These are phyloP conservation scores for Leptographium procerum DNA, from an alignment of 2,329 filamentous ascomycete species.

Conservation along the genomic window DNA sequence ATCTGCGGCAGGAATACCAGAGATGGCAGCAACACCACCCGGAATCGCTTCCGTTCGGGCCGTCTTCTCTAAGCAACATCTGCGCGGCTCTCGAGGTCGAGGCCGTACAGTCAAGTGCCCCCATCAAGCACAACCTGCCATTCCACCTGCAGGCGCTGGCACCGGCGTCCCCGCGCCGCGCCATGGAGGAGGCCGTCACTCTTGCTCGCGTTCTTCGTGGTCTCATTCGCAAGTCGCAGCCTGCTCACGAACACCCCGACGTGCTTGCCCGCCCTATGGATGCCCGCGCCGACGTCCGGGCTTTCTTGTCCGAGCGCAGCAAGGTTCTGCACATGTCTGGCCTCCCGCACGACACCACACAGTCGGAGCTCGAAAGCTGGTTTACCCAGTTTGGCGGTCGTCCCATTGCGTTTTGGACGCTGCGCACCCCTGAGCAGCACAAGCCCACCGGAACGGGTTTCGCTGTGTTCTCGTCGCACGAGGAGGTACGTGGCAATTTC, in stretches of 20 bases:
- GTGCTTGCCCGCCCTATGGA: slow-evolving; percentile 94
- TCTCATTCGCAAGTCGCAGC: slow-evolving; percentile 91
- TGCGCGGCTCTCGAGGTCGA: slow-evolving; percentile 97
- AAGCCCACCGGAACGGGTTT: slow-evolving; percentile 99
- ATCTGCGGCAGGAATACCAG: slow-evolving; percentile 94
- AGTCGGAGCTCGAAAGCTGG: slow-evolving; percentile 98
- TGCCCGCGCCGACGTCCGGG: slow-evolving; percentile 87
- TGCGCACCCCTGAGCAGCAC: slow-evolving; percentile 94
- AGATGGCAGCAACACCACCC: slow-evolving; percentile 98
- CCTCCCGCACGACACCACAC: slow-evolving; percentile 92
- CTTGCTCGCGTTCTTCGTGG: slow-evolving; percentile 85
- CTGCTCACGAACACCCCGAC: slow-evolving; percentile 84
- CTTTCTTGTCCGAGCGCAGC: slow-evolving; percentile 90
- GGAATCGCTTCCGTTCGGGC: slow-evolving; percentile 91
- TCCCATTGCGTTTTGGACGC: slow-evolving; percentile 97
- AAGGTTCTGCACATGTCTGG: slow-evolving; percentile 98
- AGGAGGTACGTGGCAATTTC: slow-evolving; percentile 61
- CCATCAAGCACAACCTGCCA: slow-evolving; percentile 96
- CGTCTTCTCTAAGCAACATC: slow-evolving; percentile 91
- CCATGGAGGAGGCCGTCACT: slow-evolving; percentile 95
- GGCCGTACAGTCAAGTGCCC: slow-evolving; percentile 91
- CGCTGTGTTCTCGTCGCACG: slow-evolving; percentile 96
- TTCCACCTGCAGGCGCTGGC: slow-evolving; percentile 96
- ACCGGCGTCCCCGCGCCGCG: slow-evolving; percentile 85
- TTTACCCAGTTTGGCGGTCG: slow-evolving; percentile 97